phyloP scores from a whole-genome alignment of 345 rosid genomes.

The Xanthoceras sorbifolium region DNA sequence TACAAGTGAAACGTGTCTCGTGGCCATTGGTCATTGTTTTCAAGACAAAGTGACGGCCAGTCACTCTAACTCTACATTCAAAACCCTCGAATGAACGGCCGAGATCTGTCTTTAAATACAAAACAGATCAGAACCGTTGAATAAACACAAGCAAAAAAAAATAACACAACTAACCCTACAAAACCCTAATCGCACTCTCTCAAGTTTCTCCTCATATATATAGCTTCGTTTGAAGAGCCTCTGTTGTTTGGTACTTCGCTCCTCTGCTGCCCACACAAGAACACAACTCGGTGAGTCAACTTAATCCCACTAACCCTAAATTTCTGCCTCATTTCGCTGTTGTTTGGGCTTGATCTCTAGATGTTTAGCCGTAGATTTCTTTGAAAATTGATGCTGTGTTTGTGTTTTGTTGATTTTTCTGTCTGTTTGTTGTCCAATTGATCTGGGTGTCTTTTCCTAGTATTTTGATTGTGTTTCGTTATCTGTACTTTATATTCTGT shows the following conservation, averaged over 20 bases:
- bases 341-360: neutral
- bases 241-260: neutral
- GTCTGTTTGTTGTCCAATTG: neutral
- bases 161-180: neutral
- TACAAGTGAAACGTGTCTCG: too few relatives aligned
- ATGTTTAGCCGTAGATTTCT: neutral
- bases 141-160: neutral
- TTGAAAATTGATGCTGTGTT: neutral
- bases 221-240: neutral
- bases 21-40: neutral
- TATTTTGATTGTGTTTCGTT: neutral
- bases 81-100: neutral
- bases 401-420: neutral
- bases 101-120: neutral
- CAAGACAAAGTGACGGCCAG: neutral
- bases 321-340: neutral
- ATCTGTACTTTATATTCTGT: neutral
- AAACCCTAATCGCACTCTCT: conserved; percentile 14
- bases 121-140: conserved; percentile 1
- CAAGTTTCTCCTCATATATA: neutral
- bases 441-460: neutral
- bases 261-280: neutral
- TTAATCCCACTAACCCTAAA: too few relatives aligned
- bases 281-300: neutral
- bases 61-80: neutral